Base-by-base conservation (phyloP, 108 stramenopile genomes). In the Cyclotella sp. region DNA sequence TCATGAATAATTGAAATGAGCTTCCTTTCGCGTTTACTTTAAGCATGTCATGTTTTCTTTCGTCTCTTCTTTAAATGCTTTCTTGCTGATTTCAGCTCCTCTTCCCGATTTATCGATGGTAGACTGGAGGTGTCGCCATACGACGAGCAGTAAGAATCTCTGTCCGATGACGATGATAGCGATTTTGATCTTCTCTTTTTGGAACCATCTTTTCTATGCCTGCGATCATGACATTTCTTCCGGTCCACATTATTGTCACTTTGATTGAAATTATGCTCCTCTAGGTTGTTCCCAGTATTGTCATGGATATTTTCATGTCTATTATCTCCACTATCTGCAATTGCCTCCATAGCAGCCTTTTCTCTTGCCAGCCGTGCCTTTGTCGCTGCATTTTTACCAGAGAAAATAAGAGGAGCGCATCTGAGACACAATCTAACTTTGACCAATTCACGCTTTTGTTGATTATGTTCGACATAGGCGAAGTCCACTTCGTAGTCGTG, bases 401-500 rank as follows among this genome's bases (percentile, higher is more conserved):
- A 27, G 34, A 64, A 64, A 46, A 64, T 64, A 0, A 90, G 73
- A 11, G 90, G 90, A 14, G 87, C 80, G 73, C 92, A 93, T 67
- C 71, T 52, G 19, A 82, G 55, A 62, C 92, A 93, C 28, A 93
- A 57, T 30, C 81, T 58, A 45, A 91, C 72, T 78, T 93, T 93
- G 28, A 91, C 90, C 42, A 93, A 78, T 54, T 91, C 90, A 39
- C 78, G 78, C 62, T 91, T 91, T 24, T 47, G 18, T 29, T 61
- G 60, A 12, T 77, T 82, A 16, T 75, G 77, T 64, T 93, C 92
- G 12, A 75, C 28, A 76, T 93, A 91, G 6, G 80, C 63, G 76
- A 93, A 93, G 47, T 86, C 87, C 27, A 93, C 92, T 79, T 91
- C 90, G 39, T 88, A 85, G 49, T 87, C 79, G 28, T 70, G 51